These are phyloP conservation scores for Fistulinella prunicolor DNA, from an alignment of 768 basidiomycete genomes.

Conservation along the genomic window DNA sequence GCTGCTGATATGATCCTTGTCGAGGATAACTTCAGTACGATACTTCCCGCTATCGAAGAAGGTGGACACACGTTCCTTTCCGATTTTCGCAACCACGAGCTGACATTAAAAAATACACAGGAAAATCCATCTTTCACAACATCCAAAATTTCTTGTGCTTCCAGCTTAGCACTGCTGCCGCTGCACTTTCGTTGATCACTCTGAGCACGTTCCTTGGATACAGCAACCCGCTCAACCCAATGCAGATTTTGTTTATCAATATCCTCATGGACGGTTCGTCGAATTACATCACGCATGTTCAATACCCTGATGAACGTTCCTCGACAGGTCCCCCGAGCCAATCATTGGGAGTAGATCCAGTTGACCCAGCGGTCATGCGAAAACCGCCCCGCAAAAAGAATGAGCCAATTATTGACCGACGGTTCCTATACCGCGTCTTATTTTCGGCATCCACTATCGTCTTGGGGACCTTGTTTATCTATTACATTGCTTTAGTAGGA, in stretches of 20 bases:
- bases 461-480: constrained; percentile 82
- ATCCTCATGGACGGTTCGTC: constrained; percentile 93
- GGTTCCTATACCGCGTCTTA: constrained; percentile 75
- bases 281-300: background rate
- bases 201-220: constrained; percentile 88
- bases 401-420: constrained; percentile 77
- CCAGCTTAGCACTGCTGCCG: constrained; percentile 96
- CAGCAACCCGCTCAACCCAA: constrained; percentile 91
- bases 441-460: constrained; percentile 95
- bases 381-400: constrained; percentile 91
- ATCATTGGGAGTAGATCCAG: constrained; percentile 94
- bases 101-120: constrained; percentile 34
- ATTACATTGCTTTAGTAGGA: constrained; percentile 67
- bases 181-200: constrained; percentile 92
- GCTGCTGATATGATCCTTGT: constrained; percentile 96
- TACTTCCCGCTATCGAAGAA: constrained; percentile 92
- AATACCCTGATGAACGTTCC: background rate
- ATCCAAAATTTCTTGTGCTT: constrained; percentile 98
- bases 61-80: constrained; percentile 40
- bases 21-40: constrained; percentile 95
- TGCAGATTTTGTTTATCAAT: constrained; percentile 99
- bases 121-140: constrained; percentile 98
- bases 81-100: background rate
- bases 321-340: constrained; percentile 85
- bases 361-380: constrained; percentile 90